Percentiles rank a stretch among this genome's conserved stretches.
These are phyloP conservation scores for Mollisia scopiformis DNA, from an alignment of 2,329 filamentous ascomycete genomes.

Conservation along the genomic window DNA sequence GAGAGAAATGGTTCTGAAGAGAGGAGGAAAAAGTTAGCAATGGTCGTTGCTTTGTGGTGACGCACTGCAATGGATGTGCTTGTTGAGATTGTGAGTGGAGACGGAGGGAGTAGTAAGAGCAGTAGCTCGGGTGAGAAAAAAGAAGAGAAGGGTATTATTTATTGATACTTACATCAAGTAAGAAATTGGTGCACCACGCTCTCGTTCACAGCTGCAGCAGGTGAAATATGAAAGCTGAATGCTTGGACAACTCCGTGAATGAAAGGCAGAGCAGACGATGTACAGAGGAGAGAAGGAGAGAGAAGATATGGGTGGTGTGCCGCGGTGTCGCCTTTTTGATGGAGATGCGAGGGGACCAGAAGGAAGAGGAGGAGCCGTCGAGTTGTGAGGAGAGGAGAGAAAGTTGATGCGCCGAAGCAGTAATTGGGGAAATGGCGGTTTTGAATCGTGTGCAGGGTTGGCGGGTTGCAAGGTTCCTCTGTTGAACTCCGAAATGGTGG, in stretches of 20 bases:
- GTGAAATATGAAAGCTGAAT: neutral
- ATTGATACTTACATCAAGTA: conserved; percentile 16
- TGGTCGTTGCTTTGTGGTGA: conserved; percentile 18
- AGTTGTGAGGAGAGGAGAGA: neutral
- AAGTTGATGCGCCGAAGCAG: neutral
- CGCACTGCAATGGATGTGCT: neutral
- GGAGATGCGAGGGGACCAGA: neutral
- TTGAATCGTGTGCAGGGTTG: neutral
- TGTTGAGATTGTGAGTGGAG: neutral
- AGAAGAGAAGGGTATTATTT: neutral
- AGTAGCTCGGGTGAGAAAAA: conserved; percentile 5
- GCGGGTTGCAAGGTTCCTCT: too few species aligned
- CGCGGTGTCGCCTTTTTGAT: too few species aligned
- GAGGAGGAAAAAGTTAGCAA: conserved; percentile 23
- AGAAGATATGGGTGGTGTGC: neutral
- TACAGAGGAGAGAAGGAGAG: too few species aligned
- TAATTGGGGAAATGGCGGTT: conserved; percentile 1
- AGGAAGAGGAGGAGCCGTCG: neutral
- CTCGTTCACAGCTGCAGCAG: neutral
- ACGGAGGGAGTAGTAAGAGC: neutral
- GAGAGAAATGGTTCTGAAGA: conserved; percentile 14
- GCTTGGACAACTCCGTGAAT: neutral
- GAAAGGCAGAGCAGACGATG: too few species aligned
- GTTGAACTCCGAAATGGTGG: conserved; percentile 2
- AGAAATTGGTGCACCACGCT: conserved; percentile 6